These are phyloP conservation scores for Cryphonectria carpinicola DNA, from an alignment of 2,329 filamentous ascomycete species.

Conservation along the genomic window DNA sequence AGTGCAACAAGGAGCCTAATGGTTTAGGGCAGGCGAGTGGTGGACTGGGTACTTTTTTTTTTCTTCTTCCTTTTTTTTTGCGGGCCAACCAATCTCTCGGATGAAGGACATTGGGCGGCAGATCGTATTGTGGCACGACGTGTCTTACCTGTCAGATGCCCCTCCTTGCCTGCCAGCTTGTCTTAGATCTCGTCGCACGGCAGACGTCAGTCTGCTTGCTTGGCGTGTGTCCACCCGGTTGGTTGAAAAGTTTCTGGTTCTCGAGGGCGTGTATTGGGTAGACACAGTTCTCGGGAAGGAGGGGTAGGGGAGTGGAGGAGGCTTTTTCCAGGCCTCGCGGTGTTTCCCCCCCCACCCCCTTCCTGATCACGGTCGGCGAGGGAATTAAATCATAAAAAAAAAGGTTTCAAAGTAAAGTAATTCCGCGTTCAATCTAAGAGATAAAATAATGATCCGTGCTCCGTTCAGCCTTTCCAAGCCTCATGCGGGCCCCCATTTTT, in stretches of 20 bases:
- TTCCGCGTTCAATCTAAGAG: constrained; percentile 22
- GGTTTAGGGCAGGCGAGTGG: constrained; percentile 16
- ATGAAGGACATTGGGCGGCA: constrained; percentile 8
- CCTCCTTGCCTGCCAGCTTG: constrained; percentile 22
- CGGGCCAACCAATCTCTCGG: not conserved
- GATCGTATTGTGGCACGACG: not conserved
- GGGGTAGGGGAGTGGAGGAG: too few relatives aligned
- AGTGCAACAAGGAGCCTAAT: not conserved
- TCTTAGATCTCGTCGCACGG: constrained; percentile 22
- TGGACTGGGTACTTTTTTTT: not conserved
- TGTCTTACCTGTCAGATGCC: constrained; percentile 15
- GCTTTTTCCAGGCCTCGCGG: not conserved
- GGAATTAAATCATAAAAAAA: not conserved
- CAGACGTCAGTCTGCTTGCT: constrained; percentile 20
- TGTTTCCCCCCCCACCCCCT: not conserved
- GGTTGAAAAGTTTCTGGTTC: not conserved
- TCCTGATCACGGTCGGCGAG: not conserved
- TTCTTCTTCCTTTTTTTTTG: not conserved
- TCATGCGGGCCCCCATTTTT: constrained; percentile 4
- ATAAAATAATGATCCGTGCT: constrained; percentile 16
- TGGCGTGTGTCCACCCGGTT: constrained; percentile 8
- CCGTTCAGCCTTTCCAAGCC: not conserved
- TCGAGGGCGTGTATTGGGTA: not conserved
- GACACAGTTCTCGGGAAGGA: not conserved
- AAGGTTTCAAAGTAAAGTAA: not conserved